Conservation (phyloP, 2,329 filamentous ascomycete species). For the Fusarium verticillioides region DNA sequence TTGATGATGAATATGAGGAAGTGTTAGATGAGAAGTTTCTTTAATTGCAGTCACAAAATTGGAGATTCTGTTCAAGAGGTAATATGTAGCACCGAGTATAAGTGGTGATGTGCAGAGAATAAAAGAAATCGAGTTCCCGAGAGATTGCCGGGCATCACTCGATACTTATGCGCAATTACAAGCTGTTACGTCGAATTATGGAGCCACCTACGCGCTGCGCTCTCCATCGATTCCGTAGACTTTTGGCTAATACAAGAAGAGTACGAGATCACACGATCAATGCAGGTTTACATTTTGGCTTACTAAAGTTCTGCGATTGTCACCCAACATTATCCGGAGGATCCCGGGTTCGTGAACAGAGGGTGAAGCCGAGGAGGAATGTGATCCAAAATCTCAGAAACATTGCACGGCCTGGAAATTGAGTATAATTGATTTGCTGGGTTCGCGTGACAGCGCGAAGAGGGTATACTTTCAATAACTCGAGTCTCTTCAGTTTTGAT, state of each 20-base stretch:
- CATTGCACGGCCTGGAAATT: not conserved
- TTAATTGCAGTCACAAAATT: not conserved
- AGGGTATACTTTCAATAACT: accelerated
- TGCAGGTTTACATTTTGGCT: not conserved
- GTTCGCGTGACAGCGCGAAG: too few relatives aligned
- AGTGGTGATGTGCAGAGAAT: not conserved
- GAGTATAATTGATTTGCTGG: accelerated
- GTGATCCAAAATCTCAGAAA: not conserved
- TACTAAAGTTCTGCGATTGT: not conserved
- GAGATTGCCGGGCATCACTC: not conserved
- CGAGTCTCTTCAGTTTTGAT: not conserved
- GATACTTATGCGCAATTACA: not conserved
- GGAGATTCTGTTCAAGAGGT: not conserved
- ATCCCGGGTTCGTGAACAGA: not conserved
- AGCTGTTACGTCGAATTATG: not conserved
- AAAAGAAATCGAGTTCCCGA: not conserved
- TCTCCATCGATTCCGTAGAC: not conserved
- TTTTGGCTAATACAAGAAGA: not conserved
- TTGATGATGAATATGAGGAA: not conserved
- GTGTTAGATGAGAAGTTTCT: not conserved
- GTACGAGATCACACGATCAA: not conserved
- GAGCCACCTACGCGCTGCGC: not conserved
- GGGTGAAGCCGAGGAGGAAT: not conserved
- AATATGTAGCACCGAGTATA: accelerated
- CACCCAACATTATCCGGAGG: not conserved